Base-by-base conservation (phyloP, 2,329 filamentous ascomycete genomes). In the Lachnellula arida region DNA sequence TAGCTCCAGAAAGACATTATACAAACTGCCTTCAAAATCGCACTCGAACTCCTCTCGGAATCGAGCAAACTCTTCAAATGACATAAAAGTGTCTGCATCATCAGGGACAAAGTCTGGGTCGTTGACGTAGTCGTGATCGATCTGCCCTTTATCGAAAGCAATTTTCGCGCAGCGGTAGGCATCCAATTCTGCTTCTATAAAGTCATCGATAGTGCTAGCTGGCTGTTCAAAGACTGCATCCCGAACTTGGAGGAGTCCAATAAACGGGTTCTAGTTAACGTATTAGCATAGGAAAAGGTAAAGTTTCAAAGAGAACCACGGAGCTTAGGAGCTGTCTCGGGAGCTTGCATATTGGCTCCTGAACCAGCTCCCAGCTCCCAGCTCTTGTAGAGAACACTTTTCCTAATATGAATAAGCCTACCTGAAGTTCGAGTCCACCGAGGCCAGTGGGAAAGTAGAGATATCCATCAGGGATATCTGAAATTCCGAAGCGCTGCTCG, bases 401-500 rank as follows among this genome's bases (percentile, higher is more conserved):
- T 32, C 5, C 11, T 32, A 11, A 32, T 32, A 11, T 11, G 28
- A 32, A 32, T 9, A 32, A 32, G 28, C 28, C 28, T 32, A 32
- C 28, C 28, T 71, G 67, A 9, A 76, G 63, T 22, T 72, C 73
- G 1, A 76, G 65, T 1, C 74, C 74, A 25, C 74, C 74, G 5
- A 74, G 62, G 12, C 66, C 62, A n/a, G 71, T 65, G 2, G 73
- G 73, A 61, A 74, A 72, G 56, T 73, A 73, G 17, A 76, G 62
- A 62, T 73, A 76, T 4, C 72, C 74, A 46, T 75, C 70, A 11
- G 73, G 70, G n/a, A 76, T 64, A 39, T 72, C 57, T 2, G 54
- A 39, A 5, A 71, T 69, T 2, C 70, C 68, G 62, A 85, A 86
- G 1, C 77, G 75, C 6, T 77, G 65, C 17, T 73, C 63, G 32